A percentile compares a stretch with the other conserved stretches of the same genome.
phyloP scores from a whole-genome alignment of 805 yeast genomes.

The Yarrowia sp. region DNA sequence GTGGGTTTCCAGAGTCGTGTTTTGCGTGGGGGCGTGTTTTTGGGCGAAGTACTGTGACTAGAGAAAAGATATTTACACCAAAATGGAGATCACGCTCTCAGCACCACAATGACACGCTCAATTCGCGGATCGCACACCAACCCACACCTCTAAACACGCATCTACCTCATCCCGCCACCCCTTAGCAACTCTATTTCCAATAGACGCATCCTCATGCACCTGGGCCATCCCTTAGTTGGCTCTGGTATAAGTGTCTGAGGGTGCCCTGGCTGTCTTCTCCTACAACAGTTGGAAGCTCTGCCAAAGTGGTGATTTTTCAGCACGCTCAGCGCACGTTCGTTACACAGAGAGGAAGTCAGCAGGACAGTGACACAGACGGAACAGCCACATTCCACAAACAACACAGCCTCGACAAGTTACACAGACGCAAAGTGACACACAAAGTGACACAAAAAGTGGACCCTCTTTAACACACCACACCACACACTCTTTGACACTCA shows the following conservation, averaged over 20 bases:
- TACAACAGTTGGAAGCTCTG: neutral
- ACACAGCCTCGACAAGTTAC: neutral
- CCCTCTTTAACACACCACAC: neutral
- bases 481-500: neutral
- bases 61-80: neutral
- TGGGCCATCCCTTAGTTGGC: conserved; percentile 37
- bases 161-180: neutral
- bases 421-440: neutral
- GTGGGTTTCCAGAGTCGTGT: conserved; percentile 31
- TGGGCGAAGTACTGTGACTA: neutral
- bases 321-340: conserved; percentile 2
- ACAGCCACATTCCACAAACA: neutral
- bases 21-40: conserved; percentile 3
- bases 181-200: conserved; percentile 29
- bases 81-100: neutral
- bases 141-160: neutral
- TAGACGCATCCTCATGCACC: conserved; percentile 21
- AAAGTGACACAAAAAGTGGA: neutral
- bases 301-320: neutral
- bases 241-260: conserved; percentile 33
- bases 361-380: neutral
- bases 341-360: neutral
- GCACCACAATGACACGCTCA: neutral
- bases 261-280: conserved; percentile 31
- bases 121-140: neutral